Conservation (phyloP, 2,329 filamentous ascomycete species). For the Sporothrix euskadiensis region DNA sequence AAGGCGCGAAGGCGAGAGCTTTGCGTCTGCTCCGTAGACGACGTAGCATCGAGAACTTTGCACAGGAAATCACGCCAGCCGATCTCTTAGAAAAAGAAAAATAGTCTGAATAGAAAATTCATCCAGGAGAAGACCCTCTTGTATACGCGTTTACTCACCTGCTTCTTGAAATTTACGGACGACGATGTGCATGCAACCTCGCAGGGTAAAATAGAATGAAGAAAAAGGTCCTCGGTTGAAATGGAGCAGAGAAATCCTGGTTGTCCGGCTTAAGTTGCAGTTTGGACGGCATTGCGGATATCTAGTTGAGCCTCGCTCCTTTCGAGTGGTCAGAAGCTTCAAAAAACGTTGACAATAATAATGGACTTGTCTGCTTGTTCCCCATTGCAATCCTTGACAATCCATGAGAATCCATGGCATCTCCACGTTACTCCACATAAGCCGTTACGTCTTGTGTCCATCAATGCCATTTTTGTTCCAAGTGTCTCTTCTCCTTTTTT, state of each 20-base stretch:
- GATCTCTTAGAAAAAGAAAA: not conserved
- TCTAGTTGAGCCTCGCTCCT: not conserved
- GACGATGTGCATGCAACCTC: constrained; percentile 2
- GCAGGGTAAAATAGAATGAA: not conserved
- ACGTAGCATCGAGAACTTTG: not conserved
- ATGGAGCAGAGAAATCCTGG: not conserved
- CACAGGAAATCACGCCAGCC: not conserved
- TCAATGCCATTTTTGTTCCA: not conserved
- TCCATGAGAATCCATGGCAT: not conserved
- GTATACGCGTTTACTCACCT: not conserved
- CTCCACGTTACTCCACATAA: constrained; percentile 10
- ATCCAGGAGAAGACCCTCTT: not conserved
- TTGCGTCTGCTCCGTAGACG: not conserved
- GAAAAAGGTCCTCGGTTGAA: not conserved
- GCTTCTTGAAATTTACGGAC: not conserved
- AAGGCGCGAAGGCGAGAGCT: not conserved
- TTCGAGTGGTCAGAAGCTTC: not conserved
- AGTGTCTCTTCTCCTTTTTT: not conserved
- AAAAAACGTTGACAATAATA: not conserved
- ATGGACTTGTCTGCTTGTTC: not conserved
- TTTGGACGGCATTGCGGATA: not conserved
- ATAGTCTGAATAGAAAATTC: not conserved
- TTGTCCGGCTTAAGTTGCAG: constrained; percentile 1
- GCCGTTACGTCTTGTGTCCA: not conserved
- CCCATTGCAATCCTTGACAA: not conserved